Evolutionary conservation across 2,329 filamentous ascomycete genomes (phyloP), one percentile per base, ranked within the genome.

Genomic region (Fusarium secorum): DNA sequence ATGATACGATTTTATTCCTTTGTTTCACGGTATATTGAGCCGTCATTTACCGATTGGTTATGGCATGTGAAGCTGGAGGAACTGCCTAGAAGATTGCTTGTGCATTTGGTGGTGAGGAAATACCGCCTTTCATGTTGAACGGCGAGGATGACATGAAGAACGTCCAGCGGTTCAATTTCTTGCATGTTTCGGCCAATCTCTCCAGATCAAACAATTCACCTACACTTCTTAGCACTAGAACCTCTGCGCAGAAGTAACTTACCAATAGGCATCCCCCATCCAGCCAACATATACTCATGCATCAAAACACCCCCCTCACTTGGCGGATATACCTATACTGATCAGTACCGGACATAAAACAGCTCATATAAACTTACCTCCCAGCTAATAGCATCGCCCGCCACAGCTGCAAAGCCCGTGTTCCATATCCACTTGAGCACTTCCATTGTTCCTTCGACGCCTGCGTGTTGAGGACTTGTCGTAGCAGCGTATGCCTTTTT

Each of bases 371-470:
- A 53, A 65, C 83, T 84, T 7, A 84, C 84, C 76, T 89, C 88
- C 66, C 87, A 85, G 22, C 78, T 71, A 7, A 87, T 85, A 59
- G 84, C 83, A 64, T 90, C 88, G 1, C 87, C 86, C 0, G 85
- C 88, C 0, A 89, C 84, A 9, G 88, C 88, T 0, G 86, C 80
- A 69, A 90, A 88, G n/a, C 58, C 67, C 1, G 85, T 82, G 67
- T 89, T 84, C 87, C 87, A 90, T 45, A 89, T 78, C 87, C 88
- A 90, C 51, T 83, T 81, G 20, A 89, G 79, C 24, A 83, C 83
- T 8, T 82, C 82, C 45, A 83, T 80, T 15, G 83, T 83, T 5
- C 84, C 84, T 57, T 86, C 82, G 7, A 88, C 80, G 4, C 86
- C 87, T 63, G 79, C 75, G 11, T 75, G 68, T 8, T 81, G 76